Evolutionary conservation across 2,329 filamentous ascomycete genomes (phyloP).

Genomic region (Lasiodiplodia sp.): DNA sequence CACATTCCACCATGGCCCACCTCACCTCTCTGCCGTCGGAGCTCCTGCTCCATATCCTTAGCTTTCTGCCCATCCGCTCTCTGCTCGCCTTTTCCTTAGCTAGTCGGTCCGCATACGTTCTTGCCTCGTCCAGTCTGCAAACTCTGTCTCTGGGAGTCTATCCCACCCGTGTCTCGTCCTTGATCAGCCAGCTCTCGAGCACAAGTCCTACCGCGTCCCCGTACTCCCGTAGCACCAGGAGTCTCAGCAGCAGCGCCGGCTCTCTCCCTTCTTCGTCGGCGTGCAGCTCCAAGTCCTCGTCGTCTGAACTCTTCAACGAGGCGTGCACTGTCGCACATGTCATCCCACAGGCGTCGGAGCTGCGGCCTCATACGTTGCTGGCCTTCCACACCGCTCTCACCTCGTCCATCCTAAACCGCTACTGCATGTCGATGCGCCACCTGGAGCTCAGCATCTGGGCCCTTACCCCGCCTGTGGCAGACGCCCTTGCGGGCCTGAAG

Average conservation of each 20-base stretch:
- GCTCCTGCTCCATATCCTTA: conserved; percentile 42
- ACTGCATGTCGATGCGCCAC: conserved; percentile 37
- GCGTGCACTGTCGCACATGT: conserved; percentile 26
- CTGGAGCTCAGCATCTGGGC: conserved; percentile 43
- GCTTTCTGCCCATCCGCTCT: conserved; percentile 40
- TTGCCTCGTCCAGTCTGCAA: conserved; percentile 43
- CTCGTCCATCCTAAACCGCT: conserved; percentile 37
- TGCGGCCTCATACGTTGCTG: conserved; percentile 26
- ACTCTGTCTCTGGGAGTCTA: conserved; percentile 89
- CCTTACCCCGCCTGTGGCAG: conserved; percentile 37
- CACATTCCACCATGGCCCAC: conserved; percentile 16
- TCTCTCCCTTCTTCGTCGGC: not conserved
- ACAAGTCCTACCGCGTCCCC: conserved; percentile 29
- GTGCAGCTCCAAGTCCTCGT: not conserved
- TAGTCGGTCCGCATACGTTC: conserved; percentile 37
- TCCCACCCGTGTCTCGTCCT: conserved; percentile 76
- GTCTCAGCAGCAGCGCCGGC: conserved; percentile 17
- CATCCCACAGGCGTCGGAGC: conserved; percentile 26
- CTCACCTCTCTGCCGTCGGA: conserved; percentile 41
- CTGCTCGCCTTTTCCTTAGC: conserved; percentile 46
- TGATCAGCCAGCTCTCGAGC: conserved; percentile 66
- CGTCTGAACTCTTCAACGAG: conserved; percentile 21
- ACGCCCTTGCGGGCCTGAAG: conserved; percentile 35
- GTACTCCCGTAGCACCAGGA: conserved; percentile 26
- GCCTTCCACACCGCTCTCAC: conserved; percentile 41